Evolutionary conservation across 2,329 filamentous ascomycete genomes (phyloP).

Genomic region (Aspergillus sp.): DNA sequence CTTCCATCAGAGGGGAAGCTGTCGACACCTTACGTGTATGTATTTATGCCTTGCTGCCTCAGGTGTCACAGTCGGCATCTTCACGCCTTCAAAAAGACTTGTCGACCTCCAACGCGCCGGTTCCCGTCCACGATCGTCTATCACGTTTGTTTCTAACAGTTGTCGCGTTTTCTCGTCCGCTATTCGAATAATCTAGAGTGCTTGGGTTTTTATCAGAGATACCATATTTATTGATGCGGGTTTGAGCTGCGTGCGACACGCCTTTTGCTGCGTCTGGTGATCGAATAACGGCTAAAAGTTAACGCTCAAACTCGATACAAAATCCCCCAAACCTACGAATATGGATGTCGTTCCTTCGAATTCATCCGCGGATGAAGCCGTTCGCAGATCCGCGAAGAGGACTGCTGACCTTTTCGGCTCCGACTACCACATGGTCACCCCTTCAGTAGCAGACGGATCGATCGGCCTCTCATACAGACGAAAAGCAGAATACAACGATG

Average conservation of each 20-base stretch:
- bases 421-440: slow-evolving; percentile 38
- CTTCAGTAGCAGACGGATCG: slow-evolving; percentile 35
- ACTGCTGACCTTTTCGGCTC: slow-evolving; percentile 41
- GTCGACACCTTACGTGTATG: neutral
- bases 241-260: slow-evolving; percentile 4
- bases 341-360: slow-evolving; percentile 27
- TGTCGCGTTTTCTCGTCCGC: neutral
- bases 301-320: neutral
- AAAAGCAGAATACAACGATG: slow-evolving; percentile 63
- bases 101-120: neutral
- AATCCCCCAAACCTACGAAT: slow-evolving; percentile 1
- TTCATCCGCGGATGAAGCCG: slow-evolving; percentile 27
- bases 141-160: neutral
- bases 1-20: neutral
- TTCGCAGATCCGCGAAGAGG: slow-evolving; percentile 37
- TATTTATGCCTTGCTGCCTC: slow-evolving; percentile 1
- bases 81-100: neutral
- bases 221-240: neutral
- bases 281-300: too few species aligned
- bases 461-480: slow-evolving; percentile 39
- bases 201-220: neutral
- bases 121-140: neutral
- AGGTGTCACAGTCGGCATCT: slow-evolving; percentile 3
- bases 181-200: neutral
- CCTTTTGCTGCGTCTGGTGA: neutral